Base-by-base conservation (phyloP, 225 moss, liverwort and hornwort species). In the Ulota crispa region DNA sequence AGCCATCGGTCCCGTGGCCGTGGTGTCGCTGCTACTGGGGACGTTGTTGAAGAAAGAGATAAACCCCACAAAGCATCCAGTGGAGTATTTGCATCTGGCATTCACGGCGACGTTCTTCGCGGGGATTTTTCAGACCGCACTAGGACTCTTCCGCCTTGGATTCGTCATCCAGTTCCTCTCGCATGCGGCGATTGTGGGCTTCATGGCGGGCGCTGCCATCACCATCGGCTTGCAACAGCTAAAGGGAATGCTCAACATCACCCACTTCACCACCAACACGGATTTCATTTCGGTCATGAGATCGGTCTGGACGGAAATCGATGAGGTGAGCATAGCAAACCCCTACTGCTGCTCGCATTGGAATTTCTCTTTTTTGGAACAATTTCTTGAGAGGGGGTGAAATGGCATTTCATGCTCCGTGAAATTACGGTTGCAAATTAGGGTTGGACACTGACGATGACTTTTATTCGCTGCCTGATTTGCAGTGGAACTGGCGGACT, bases 201-300 rank as follows among this genome's bases (percentile, higher is more conserved):
- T 98, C 72, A 98, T 98, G 97, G 92, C 94, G 1, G 97, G 97
- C 37, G 95, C 97, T 1, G 97, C 97, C 0, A 21, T 92, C 7
- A 98, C 97, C 7, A 98, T 98, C 14, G 92, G 16, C 53, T 70
- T 98, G 54, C 97, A 98, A 36, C 95, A 98, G 83, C 82, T 98
- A 9, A 99, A 96, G 52, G 93, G 95, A 2, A 72, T 91, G 56
- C 62, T 89, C 5, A 92, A 93, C 47, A 85, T 98, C 42, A 61
- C 78, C 0, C 0, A 60, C 10, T 98, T 98, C 81, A 98, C 97
- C 6, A 95, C 93, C 7, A 47, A 92, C 0, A 95, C 97, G 0
- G 97, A 82, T 78, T 23, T 98, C 36, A 68, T 98, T 28, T 76
- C 88, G 0, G 97, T 98, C 34, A 62, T 98, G 92, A 87, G 83